Percentiles rank a stretch among this genome's conserved stretches.
Evolutionary conservation across 2,329 filamentous ascomycete genomes (phyloP).

Genomic region (Epichloe amarillans): DNA sequence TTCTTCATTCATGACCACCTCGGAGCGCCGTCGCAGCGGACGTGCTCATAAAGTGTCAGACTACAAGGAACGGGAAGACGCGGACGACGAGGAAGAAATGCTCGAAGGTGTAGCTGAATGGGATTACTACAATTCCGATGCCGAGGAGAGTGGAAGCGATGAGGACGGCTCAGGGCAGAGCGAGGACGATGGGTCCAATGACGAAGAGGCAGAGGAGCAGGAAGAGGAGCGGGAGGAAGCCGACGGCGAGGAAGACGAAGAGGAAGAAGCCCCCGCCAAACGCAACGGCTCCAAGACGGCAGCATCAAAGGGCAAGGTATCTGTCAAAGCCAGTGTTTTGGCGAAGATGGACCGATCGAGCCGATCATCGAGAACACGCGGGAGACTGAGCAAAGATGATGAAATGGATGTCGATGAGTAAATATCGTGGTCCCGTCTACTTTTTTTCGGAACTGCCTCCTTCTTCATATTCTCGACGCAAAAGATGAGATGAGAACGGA

Average conservation of each 20-base stretch:
- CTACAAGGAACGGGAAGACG: conserved; percentile 44
- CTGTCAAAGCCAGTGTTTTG: conserved; percentile 14
- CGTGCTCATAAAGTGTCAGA: conserved; percentile 32
- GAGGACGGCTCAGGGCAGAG: conserved; percentile 7
- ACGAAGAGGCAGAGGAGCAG: conserved; percentile 6
- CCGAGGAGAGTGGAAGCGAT: conserved; percentile 12
- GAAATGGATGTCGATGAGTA: conserved; percentile 25
- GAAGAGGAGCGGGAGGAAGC: neutral
- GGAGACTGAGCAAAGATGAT: conserved; percentile 13
- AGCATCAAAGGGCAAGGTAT: conserved; percentile 10
- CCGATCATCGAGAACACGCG: conserved; percentile 14
- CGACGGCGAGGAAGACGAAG: conserved; percentile 6
- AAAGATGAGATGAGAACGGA: no score
- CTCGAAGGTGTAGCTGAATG: conserved; percentile 45
- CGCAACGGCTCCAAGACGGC: conserved; percentile 14
- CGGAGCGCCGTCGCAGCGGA: conserved; percentile 44
- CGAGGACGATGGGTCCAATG: conserved; percentile 8
- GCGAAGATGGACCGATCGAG: conserved; percentile 11
- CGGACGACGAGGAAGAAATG: conserved; percentile 49
- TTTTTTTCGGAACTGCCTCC: neutral
- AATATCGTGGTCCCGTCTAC: conserved; percentile 1
- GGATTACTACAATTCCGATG: conserved; percentile 33
- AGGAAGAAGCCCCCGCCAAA: conserved; percentile 9
- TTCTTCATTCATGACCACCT: conserved; percentile 19
- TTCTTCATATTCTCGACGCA: neutral